A percentile compares a stretch with the other conserved stretches of the same genome.
Evolutionary conservation across 2,329 filamentous ascomycete species (phyloP).

Genomic region (Xylaria arbuscula): DNA sequence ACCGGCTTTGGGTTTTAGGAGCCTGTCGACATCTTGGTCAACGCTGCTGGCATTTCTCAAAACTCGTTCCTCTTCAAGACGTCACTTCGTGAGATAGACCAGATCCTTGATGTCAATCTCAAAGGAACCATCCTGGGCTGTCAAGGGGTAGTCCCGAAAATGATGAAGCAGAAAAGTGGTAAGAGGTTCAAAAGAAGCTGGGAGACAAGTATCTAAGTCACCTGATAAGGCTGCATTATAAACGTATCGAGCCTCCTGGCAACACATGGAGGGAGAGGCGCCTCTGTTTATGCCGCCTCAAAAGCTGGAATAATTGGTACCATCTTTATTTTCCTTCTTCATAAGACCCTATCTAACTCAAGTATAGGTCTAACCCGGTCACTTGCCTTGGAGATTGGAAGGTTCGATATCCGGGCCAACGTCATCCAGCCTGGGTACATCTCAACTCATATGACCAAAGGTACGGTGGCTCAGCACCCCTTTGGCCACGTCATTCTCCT

Average conservation of each 20-base stretch:
- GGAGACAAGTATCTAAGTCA: background rate
- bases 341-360: constrained; percentile 37
- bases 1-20: constrained; percentile 30
- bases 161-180: constrained; percentile 56
- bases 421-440: constrained; percentile 86
- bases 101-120: constrained; percentile 77
- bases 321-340: constrained; percentile 12
- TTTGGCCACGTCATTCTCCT: constrained; percentile 30
- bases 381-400: constrained; percentile 70
- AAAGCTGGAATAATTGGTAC: constrained; percentile 82
- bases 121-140: constrained; percentile 72
- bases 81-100: constrained; percentile 60
- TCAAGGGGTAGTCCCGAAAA: constrained; percentile 60
- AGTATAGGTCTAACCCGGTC: constrained; percentile 73
- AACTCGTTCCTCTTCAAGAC: constrained; percentile 71
- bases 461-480: constrained; percentile 57
- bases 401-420: constrained; percentile 77
- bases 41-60: constrained; percentile 81
- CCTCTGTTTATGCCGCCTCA: constrained; percentile 78
- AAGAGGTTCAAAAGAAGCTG: background rate
- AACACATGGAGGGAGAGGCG: constrained; percentile 73
- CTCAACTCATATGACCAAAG: constrained; percentile 79
- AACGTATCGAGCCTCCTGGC: constrained; percentile 84
- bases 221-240: constrained; percentile 72
- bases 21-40: constrained; percentile 72